Evolutionary conservation across 257 asterid species (phyloP).

Genomic region (Solanum chiquidenum): DNA sequence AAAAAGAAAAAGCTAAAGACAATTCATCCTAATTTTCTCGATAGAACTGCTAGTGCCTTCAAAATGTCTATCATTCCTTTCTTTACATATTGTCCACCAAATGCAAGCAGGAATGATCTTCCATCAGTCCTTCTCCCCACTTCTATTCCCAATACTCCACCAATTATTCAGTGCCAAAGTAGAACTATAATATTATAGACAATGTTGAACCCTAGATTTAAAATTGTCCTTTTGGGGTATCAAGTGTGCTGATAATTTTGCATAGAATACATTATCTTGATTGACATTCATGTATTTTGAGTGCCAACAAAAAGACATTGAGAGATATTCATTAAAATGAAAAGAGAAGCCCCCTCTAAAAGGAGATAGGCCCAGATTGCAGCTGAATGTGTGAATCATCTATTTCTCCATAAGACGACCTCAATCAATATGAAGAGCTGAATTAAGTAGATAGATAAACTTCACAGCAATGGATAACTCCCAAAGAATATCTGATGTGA

Average conservation of each 20-base stretch:
- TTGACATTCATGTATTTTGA: neutral
- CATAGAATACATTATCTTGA: neutral
- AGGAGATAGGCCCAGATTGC: neutral
- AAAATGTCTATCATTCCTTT: neutral
- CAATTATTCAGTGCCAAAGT: neutral
- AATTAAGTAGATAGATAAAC: neutral
- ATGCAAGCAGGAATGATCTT: neutral
- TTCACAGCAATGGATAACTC: neutral
- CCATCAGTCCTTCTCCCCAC: neutral
- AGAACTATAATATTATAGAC: neutral
- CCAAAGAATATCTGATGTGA: neutral
- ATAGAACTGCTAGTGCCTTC: neutral
- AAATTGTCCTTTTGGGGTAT: neutral
- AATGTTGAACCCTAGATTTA: neutral
- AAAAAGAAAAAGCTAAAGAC: neutral
- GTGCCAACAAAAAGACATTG: neutral
- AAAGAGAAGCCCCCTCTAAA: neutral
- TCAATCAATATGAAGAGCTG: neutral
- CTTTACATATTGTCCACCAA: neutral
- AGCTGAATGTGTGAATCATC: neutral
- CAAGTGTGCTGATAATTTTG: neutral
- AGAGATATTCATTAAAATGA: neutral
- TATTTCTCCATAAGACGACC: neutral
- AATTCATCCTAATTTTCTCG: neutral
- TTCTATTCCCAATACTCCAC: neutral